These are phyloP conservation scores for Phytophthora pseudosyringae DNA, from an alignment of 352 stramenopile species.

Conservation along the genomic window DNA sequence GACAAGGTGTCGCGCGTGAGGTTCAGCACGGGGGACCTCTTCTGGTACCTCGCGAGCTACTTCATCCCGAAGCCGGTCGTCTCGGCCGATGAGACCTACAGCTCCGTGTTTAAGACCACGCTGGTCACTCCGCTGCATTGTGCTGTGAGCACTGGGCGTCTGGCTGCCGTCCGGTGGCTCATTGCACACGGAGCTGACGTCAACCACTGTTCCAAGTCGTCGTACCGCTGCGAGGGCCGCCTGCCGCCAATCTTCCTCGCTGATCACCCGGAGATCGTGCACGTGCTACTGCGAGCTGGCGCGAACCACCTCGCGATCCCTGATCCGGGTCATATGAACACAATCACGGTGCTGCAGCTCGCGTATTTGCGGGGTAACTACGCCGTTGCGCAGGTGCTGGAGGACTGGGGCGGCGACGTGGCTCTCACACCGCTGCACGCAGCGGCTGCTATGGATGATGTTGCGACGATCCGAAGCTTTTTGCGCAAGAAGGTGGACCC, in stretches of 20 bases:
- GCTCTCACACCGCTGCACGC: constrained; percentile 81
- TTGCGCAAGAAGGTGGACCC: constrained; percentile 78
- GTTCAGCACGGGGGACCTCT: constrained; percentile 82
- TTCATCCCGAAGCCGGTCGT: constrained; percentile 78
- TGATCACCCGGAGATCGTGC: constrained; percentile 82
- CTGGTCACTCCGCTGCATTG: constrained; percentile 81
- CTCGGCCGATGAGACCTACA: constrained; percentile 66
- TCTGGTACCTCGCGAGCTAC: constrained; percentile 80
- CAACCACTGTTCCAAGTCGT: constrained; percentile 80
- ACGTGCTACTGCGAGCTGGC: constrained; percentile 64
- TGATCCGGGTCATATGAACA: constrained; percentile 85
- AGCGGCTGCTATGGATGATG: constrained; percentile 77
- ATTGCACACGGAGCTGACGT: constrained; percentile 76
- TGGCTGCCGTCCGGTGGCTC: constrained; percentile 79
- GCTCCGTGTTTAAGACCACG: constrained; percentile 74
- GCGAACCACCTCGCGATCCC: constrained; percentile 85
- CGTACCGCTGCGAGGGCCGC: constrained; percentile 64
- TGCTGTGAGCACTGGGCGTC: constrained; percentile 74
- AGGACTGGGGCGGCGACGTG: constrained; percentile 85
- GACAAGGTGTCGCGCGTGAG: constrained; percentile 84
- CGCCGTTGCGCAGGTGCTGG: constrained; percentile 75
- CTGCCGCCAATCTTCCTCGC: constrained; percentile 84
- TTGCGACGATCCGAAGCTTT: constrained; percentile 57
- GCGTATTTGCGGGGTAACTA: constrained; percentile 86
- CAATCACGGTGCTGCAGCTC: constrained; percentile 83